phyloP scores from a whole-genome alignment of 768 basidiomycete species.

The Kwoniella pini region DNA sequence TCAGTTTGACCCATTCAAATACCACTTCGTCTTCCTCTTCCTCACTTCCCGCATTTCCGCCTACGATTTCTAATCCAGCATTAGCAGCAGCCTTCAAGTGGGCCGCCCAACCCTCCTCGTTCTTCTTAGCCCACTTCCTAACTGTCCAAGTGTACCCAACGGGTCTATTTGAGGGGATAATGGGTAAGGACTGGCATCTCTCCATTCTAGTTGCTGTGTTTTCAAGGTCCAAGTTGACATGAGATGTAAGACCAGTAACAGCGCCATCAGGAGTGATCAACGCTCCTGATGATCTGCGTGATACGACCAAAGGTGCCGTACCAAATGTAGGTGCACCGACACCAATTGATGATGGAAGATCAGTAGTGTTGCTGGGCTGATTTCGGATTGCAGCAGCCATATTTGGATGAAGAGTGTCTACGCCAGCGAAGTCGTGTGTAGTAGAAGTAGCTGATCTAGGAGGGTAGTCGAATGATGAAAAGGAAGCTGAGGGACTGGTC shows the following conservation, averaged over 20 bases:
- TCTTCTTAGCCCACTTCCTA: constrained; percentile 47
- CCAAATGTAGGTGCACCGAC: constrained; percentile 47
- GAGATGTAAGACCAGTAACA: constrained; percentile 25
- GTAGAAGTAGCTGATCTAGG: not conserved
- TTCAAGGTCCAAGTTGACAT: not conserved
- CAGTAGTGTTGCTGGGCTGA: not conserved
- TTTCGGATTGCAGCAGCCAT: not conserved
- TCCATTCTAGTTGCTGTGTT: constrained; percentile 14
- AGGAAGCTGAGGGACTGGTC: constrained; percentile 24
- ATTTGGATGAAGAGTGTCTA: constrained; percentile 13
- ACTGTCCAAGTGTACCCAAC: constrained; percentile 51
- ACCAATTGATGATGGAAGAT: constrained; percentile 3
- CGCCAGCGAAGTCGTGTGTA: not conserved
- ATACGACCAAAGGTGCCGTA: constrained; percentile 39
- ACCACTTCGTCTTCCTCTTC: constrained; percentile 47
- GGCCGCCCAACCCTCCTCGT: constrained; percentile 44
- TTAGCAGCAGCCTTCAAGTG: constrained; percentile 40
- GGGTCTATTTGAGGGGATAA: constrained; percentile 38
- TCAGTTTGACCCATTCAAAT: constrained; percentile 52
- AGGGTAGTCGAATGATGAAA: constrained; percentile 7
- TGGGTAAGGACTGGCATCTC: constrained; percentile 19
- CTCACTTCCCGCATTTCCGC: constrained; percentile 17
- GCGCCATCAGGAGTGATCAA: constrained; percentile 26
- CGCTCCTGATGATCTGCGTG: constrained; percentile 24
- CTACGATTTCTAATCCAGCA: constrained; percentile 35